Conservation (phyloP, 441 rosid species). For the Gossypium davidsonii region DNA sequence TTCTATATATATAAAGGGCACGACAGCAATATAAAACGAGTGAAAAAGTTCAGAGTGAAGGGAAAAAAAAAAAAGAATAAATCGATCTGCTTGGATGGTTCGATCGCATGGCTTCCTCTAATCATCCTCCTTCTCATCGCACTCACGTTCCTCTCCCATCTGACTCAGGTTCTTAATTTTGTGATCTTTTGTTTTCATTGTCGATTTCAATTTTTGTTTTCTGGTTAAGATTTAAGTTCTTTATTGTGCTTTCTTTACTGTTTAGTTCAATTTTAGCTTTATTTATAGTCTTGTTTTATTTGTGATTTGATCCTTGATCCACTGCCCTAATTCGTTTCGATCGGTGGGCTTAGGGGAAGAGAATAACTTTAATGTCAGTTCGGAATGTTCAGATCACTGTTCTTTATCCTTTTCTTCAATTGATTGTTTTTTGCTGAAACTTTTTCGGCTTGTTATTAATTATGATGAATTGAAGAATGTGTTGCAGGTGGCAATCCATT, state of each 20-base stretch:
- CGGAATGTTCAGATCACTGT: neutral
- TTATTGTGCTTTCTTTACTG: neutral
- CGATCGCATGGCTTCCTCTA: constrained; percentile 57
- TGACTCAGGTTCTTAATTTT: constrained; percentile 35
- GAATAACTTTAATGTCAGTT: neutral
- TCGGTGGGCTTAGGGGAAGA: neutral
- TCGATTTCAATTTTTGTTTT: neutral
- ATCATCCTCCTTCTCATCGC: constrained; percentile 35
- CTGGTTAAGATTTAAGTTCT: neutral
- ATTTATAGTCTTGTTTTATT: neutral
- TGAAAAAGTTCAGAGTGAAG: neutral
- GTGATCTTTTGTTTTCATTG: neutral
- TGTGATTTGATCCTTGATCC: neutral
- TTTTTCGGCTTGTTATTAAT: neutral
- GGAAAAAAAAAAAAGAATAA: neutral
- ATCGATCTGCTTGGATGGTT: constrained; percentile 38
- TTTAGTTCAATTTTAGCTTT: neutral
- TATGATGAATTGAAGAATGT: neutral
- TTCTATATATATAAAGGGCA: neutral
- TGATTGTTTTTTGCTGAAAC: neutral
- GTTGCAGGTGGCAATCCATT: constrained; percentile 40
- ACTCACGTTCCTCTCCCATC: constrained; percentile 48
- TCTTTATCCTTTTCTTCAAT: neutral
- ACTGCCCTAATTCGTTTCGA: neutral
- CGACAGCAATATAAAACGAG: neutral